These are phyloP conservation scores for Spencermartinsiella ligniputridi DNA, from an alignment of 1,139 yeast genomes.

Conservation along the genomic window DNA sequence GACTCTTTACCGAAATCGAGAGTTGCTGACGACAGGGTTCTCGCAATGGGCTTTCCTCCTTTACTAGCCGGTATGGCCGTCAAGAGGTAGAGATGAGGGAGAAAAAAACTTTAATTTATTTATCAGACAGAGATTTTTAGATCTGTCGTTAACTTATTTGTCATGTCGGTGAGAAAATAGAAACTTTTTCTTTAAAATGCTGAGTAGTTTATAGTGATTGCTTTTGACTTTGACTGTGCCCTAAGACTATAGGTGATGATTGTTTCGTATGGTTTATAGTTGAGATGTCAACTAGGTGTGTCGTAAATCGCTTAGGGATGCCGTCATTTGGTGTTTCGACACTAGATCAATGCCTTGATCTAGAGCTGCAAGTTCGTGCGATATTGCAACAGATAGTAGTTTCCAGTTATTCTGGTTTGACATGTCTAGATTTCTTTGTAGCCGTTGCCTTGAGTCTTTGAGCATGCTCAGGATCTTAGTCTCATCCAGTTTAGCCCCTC, in stretches of 20 bases:
- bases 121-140: no score
- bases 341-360: conserved; percentile 23
- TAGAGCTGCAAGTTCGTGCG: conserved; percentile 30
- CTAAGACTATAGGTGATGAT: no score
- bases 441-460: conserved; percentile 8
- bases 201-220: no score
- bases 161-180: neutral
- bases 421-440: conserved; percentile 12
- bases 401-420: conserved; percentile 26
- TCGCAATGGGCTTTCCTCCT: conserved; percentile 33
- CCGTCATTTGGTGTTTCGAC: no score
- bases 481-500: conserved; percentile 1
- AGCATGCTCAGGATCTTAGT: conserved; percentile 14
- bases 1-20: conserved; percentile 8
- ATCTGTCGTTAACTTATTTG: conserved; percentile 1
- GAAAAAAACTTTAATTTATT: no score
- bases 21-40: conserved; percentile 21
- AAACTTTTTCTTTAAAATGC: no score
- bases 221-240: no score
- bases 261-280: no score
- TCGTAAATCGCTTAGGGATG: no score
- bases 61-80: conserved; percentile 20
- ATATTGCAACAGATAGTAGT: conserved; percentile 28
- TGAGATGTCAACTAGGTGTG: no score
- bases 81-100: conserved; percentile 12